Evolutionary conservation across 1,284 basidiomycete species (phyloP).

Genomic region (Inonotus obliquus): DNA sequence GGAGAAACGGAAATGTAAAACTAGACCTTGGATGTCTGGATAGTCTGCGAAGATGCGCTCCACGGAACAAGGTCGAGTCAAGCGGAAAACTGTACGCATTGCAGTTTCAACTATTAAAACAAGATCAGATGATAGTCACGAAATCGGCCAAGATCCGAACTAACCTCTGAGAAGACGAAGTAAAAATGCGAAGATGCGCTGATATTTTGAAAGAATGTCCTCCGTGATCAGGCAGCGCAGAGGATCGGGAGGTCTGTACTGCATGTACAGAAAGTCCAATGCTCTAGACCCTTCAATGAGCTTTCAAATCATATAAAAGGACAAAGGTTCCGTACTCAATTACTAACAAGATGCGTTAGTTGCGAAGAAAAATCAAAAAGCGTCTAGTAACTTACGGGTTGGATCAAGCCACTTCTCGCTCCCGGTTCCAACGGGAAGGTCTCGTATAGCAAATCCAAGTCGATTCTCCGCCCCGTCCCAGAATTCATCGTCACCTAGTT

Average conservation of each 20-base stretch:
- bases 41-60: slow-evolving; percentile 58
- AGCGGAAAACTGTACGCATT: slow-evolving; percentile 59
- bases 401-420: slow-evolving; percentile 77
- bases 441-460: slow-evolving; percentile 77
- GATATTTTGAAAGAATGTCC: slow-evolving; percentile 76
- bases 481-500: slow-evolving; percentile 28
- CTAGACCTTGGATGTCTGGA: slow-evolving; percentile 42
- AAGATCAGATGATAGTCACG: slow-evolving; percentile 4
- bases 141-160: slow-evolving; percentile 17
- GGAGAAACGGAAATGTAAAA: slow-evolving; percentile 68
- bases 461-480: slow-evolving; percentile 68
- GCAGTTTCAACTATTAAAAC: slow-evolving; percentile 63
- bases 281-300: slow-evolving; percentile 44
- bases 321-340: slow-evolving; percentile 50
- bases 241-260: slow-evolving; percentile 75
- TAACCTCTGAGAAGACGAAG: slow-evolving; percentile 72
- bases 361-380: background rate
- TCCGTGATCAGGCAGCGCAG: slow-evolving; percentile 67
- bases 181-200: slow-evolving; percentile 74
- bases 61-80: slow-evolving; percentile 38
- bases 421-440: slow-evolving; percentile 57
- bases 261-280: slow-evolving; percentile 82
- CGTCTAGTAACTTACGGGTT: slow-evolving; percentile 44
- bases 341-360: slow-evolving; percentile 30
- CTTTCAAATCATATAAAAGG: background rate